phyloP scores from a whole-genome alignment of 2,329 filamentous ascomycete species.

The Fusarium begoniae region DNA sequence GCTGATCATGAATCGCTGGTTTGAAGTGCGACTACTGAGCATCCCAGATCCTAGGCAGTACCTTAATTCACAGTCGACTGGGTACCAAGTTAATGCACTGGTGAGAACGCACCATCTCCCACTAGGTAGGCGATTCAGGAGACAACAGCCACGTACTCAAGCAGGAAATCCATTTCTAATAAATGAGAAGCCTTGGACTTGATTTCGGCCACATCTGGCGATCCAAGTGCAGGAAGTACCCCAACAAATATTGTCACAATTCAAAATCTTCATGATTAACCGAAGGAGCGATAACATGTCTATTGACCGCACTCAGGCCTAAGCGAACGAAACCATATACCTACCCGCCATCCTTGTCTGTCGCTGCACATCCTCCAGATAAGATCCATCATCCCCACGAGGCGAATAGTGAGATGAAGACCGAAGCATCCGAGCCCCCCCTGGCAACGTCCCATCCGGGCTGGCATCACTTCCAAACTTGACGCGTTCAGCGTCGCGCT shows the following conservation, averaged over 20 bases:
- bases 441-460: slow-evolving; percentile 48
- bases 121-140: background rate
- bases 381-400: slow-evolving; percentile 52
- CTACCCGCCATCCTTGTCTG: slow-evolving; percentile 32
- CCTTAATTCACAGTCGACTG: background rate
- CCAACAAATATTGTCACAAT: background rate
- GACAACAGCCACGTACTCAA: background rate
- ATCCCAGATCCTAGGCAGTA: background rate
- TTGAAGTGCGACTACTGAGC: background rate
- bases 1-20: background rate
- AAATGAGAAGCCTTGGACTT: background rate
- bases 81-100: background rate
- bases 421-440: slow-evolving; percentile 42
- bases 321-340: slow-evolving; percentile 22
- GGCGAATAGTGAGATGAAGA: slow-evolving; percentile 51
- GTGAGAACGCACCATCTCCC: background rate
- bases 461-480: slow-evolving; percentile 49
- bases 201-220: background rate
- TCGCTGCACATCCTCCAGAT: slow-evolving; percentile 43
- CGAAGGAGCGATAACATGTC: background rate
- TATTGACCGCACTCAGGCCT: background rate
- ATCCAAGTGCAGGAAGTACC: background rate
- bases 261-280: background rate
- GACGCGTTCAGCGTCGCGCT: slow-evolving; percentile 46
- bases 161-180: background rate